Evolutionary conservation across 2,329 filamentous ascomycete genomes (phyloP), one percentile per base, ranked within the genome.

Genomic region (Ascochyta rabiei): DNA sequence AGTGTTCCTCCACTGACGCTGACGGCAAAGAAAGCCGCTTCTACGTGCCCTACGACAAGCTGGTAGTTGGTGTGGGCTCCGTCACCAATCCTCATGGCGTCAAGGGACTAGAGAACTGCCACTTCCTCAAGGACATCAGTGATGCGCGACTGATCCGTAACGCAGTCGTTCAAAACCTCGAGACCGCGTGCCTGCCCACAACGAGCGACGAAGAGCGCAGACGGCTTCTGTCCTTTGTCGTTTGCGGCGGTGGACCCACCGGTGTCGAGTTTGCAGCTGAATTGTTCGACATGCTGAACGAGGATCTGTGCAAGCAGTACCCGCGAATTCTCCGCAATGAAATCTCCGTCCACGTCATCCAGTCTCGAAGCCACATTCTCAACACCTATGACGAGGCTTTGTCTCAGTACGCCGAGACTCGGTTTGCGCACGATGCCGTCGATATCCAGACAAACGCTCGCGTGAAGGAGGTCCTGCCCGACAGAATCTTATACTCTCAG

Each of bases 181-280:
- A 99, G 74, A 80, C 88, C 31, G 92, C 95, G 19, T 96, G 91
- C 69, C 79, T 99, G n/a, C 96, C 96, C 0, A 97, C 93, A 0
- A 98, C 93, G 0, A 79, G 85, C 0, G 93, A 99, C 67, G 88
- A 92, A 38, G 95, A 99, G 76, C 87, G 95, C 60, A 88, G 84
- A 70, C 86, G 93, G 34, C 80, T 99, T 15, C 82, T 99, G 4
- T 98, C 95, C 0, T 99, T 99, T 69, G 95, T 97, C n/a, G 80
- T 99, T 53, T 93, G 91, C 70, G 95, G 95, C 48, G 95, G 95
- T 66, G 95, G 95, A 0, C 95, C 95, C 3, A 99, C 95, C 0
- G 95, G 95, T 57, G 95, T 99, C 31, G 95, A 99, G 74, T 99
- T 99, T 68, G 96, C 96, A 1, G 95, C 95, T 6, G 95, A 99